phyloP scores from a whole-genome alignment of 129 eudicot species.

The Arctium lappa region DNA sequence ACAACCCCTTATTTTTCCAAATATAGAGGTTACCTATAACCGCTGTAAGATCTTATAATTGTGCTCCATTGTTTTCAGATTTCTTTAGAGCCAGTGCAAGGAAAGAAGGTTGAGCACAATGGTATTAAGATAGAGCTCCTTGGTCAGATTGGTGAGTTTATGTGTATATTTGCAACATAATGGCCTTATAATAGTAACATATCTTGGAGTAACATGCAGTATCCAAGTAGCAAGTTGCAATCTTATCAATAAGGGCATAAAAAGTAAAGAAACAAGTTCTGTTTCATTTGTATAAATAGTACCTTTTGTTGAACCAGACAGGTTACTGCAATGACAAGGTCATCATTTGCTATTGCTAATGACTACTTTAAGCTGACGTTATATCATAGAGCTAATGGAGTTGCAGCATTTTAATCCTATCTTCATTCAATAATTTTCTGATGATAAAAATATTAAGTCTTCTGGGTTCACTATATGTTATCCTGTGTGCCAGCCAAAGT shows the following conservation, averaged over 20 bases:
- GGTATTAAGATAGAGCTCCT: too few species aligned
- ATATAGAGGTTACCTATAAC: too few species aligned
- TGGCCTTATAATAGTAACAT: background rate
- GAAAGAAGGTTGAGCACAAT: too few species aligned
- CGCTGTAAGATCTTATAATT: too few species aligned
- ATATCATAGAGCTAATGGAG: background rate
- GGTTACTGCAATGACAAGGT: background rate
- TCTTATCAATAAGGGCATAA: background rate
- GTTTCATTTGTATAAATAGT: background rate
- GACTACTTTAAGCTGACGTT: background rate
- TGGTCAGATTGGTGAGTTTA: too few species aligned
- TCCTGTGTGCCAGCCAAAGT: background rate
- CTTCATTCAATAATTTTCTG: background rate
- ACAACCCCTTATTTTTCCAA: too few species aligned
- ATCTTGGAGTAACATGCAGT: background rate
- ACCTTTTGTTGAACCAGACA: background rate
- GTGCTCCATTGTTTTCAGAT: too few species aligned
- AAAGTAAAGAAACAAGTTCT: background rate
- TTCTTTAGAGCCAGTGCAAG: too few species aligned
- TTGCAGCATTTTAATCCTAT: background rate
- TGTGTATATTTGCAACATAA: background rate
- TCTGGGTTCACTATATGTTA: background rate
- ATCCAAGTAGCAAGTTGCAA: background rate
- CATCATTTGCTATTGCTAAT: background rate
- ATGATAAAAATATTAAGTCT: background rate